Evolutionary conservation across 257 asterid species (phyloP), one percentile per base, ranked within the genome.

Genomic region (Cynanchum wilfordii): DNA sequence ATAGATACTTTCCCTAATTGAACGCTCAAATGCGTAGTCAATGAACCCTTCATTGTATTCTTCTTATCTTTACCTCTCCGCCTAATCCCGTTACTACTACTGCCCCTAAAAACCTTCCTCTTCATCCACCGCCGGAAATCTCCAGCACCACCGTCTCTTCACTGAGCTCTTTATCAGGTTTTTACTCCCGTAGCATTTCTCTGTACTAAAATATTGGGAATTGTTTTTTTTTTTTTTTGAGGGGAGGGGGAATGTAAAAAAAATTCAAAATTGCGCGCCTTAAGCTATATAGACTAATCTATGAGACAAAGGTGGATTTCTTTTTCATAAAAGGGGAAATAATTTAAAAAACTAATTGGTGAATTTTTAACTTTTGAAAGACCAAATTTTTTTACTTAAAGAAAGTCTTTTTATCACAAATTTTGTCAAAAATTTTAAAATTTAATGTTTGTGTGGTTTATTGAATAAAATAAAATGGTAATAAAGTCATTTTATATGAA

Each of bases 21-120:
- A 78, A 88, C 71, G 71, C 85, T 85, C 66, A 93, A 60, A 77
- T 87, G 96, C 49, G 80, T 79, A 4, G 87, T 44, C 45, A 90
- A 64, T 1, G 95, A 84, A 40, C 95, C 93, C 77, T 90, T 90
- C 84, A 76, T 85, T 54, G 75, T 79, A 76, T 76, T 78, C 58
- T 78, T 77, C 58, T 78, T 77, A 51, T 29, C 45, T 68, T 24
- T 52, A 27, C 62, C 17, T 47, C 69, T 72, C 47, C 68, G 30
- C 29, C 52, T 72, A 19, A 24, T 56, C 7, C 22, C 47, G 47
- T 44, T 62, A 8, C 10, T 62, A 8, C 10, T 54, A 25, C 62
- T 71, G 52, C 47, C 66, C 67, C n/a, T 65, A 22, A 22, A 51
- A 29, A 52, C 16, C 65, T 79, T 70, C 40, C 67, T 47, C 79